Evolutionary conservation across 768 basidiomycete genomes (phyloP).

Genomic region (Scleroderma bovista): DNA sequence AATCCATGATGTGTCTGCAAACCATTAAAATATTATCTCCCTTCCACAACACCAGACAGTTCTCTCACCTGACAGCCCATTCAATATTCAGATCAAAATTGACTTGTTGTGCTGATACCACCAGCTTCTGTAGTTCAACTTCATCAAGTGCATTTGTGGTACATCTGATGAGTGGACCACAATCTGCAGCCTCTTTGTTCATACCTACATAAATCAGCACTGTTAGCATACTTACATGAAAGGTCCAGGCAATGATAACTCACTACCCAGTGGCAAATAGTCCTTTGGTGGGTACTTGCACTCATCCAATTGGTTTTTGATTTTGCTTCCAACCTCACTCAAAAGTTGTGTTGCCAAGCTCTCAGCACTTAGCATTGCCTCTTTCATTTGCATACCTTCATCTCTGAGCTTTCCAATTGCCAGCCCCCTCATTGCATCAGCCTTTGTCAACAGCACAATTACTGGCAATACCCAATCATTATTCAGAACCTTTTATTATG

Average conservation of each 20-base stretch:
- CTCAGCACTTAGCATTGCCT: slow-evolving; percentile 9
- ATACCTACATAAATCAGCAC: background rate
- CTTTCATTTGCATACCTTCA: slow-evolving; percentile 6
- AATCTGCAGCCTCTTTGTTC: background rate
- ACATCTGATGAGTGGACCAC: background rate
- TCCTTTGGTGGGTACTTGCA: background rate
- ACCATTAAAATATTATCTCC: background rate
- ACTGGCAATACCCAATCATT: slow-evolving; percentile 28
- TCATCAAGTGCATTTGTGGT: background rate
- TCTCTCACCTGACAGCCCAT: background rate
- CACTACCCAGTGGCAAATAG: background rate
- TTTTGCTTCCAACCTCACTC: too few species aligned
- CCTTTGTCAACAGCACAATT: slow-evolving; percentile 35
- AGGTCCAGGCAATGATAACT: background rate
- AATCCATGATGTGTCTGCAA: background rate
- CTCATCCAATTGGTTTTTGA: background rate
- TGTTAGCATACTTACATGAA: background rate
- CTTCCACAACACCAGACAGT: background rate
- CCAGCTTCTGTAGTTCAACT: background rate
- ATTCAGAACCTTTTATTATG: background rate
- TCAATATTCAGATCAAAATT: background rate
- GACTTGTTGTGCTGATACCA: background rate
- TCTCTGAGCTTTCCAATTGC: slow-evolving; percentile 11
- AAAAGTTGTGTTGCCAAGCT: slow-evolving; percentile 9
- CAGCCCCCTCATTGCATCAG: slow-evolving; percentile 24